Conservation (phyloP, 2,329 filamentous ascomycete genomes). For the Claviceps sp. region DNA sequence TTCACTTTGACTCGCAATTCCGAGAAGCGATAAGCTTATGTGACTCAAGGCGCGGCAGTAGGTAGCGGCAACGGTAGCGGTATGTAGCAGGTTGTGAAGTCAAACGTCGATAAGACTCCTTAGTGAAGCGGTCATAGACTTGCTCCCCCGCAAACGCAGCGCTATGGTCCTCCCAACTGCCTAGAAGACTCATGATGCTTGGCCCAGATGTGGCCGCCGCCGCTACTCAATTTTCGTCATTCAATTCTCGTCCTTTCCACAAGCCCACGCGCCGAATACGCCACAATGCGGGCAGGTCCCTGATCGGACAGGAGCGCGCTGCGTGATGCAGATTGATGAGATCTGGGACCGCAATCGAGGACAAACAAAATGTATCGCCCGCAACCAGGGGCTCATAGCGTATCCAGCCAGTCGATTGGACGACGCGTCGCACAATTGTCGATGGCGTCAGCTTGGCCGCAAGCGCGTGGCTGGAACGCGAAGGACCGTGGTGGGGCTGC, state of each 20-base stretch:
- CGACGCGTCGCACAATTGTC: neutral
- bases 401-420: neutral
- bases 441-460: neutral
- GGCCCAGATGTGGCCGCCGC: too few relatives aligned
- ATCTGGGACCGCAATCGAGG: constrained; percentile 2
- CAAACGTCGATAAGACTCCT: neutral
- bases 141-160: neutral
- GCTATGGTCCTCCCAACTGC: neutral
- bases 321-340: neutral
- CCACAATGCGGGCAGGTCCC: too few relatives aligned
- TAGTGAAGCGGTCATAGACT: neutral
- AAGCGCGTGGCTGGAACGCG: neutral
- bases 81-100: neutral
- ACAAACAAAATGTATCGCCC: neutral
- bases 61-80: neutral
- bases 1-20: neutral
- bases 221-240: too few relatives aligned
- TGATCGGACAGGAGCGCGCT: too few relatives aligned
- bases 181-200: too few relatives aligned
- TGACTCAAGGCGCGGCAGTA: neutral
- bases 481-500: constrained; percentile 1
- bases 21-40: neutral
- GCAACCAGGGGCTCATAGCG: neutral
- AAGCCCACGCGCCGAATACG: too few relatives aligned
- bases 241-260: too few relatives aligned